These are phyloP conservation scores for Ophiostoma novo-ulmi DNA, from an alignment of 2,329 filamentous ascomycete genomes.

Conservation along the genomic window DNA sequence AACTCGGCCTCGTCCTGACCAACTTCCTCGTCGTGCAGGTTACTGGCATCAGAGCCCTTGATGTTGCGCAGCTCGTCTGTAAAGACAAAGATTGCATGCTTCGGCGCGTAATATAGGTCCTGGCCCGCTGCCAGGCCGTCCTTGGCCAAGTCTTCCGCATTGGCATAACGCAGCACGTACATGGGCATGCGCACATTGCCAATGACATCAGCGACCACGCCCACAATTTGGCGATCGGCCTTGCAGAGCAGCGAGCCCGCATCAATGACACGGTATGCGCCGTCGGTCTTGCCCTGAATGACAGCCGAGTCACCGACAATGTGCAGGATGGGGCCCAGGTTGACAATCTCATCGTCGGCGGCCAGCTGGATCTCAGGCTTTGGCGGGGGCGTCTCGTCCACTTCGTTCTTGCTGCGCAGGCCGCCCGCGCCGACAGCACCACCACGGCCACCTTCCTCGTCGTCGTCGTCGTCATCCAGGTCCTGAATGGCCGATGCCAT, in stretches of 20 bases:
- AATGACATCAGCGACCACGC: slow-evolving; percentile 77
- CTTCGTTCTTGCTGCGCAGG: slow-evolving; percentile 78
- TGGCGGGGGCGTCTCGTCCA: slow-evolving; percentile 56
- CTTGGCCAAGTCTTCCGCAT: slow-evolving; percentile 54
- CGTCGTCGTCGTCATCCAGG: slow-evolving; percentile 39
- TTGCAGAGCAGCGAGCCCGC: slow-evolving; percentile 77
- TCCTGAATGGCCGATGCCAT: slow-evolving; percentile 76
- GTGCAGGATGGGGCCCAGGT: slow-evolving; percentile 69
- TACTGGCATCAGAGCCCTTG: slow-evolving; percentile 91
- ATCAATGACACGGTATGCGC: slow-evolving; percentile 81
- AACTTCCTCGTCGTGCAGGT: slow-evolving; percentile 89
- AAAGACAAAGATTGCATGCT: slow-evolving; percentile 78
- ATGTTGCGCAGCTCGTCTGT: slow-evolving; percentile 71
- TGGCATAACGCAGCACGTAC: slow-evolving; percentile 75
- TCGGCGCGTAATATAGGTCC: slow-evolving; percentile 71
- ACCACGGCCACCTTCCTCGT: slow-evolving; percentile 30
- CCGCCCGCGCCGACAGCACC: slow-evolving; percentile 39
- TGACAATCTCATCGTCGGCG: slow-evolving; percentile 67
- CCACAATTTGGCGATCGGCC: slow-evolving; percentile 68
- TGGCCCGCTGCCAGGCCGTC: slow-evolving; percentile 63
- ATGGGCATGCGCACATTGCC: slow-evolving; percentile 80
- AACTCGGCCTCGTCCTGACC: slow-evolving; percentile 85
- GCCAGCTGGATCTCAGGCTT: slow-evolving; percentile 77
- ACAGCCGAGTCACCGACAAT: slow-evolving; percentile 74
- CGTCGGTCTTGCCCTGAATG: slow-evolving; percentile 71